Base-by-base conservation (phyloP, 305 asterid species). In the Andrographis paniculata region DNA sequence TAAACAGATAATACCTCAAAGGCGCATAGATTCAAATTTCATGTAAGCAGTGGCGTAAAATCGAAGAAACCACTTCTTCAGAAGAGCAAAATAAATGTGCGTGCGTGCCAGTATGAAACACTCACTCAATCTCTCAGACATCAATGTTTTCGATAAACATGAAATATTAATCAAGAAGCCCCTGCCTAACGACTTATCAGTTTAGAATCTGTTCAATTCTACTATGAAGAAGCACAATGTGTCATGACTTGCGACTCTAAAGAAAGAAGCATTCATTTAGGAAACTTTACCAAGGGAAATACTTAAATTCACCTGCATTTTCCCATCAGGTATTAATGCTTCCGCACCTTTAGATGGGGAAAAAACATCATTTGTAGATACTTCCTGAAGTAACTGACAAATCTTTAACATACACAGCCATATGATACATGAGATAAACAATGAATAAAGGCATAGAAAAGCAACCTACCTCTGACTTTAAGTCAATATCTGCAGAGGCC, bases 401-500 rank as follows among this genome's bases (percentile, higher is more conserved):
- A 48, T 44, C 28, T 48, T 55, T 18, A 58, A 53, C 59, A 40
- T n/a, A 52, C 49, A 45, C 42, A 18, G 31, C 51, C 30, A 16
- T 16, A 41, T 31, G 47, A 37, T 16, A 45, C 7, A 39, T 39
- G 59, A 40, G 53, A 49, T 43, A 23, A 47, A n/a, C 33, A 31
- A 30, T 40, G 53, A 5, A 8, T 17, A 50, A 39, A 40, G 33
- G 50, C 46, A 40, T 35, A 60, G 36, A 30, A 33, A 19, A 41
- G 48, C 19, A 45, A 63, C 65, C 38, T 49, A 80, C 93, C 74
- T 56, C 68, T 22, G 46, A 56, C 53, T 56, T 55, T 62, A 61
- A 49, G 52, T 52, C 82, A 70, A 63, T 47, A 65, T 64, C 84
- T 46, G 67, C 50, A 30, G 63, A 61, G 50, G 87, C 89, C 33